Evolutionary conservation across 805 yeast genomes (phyloP).

Genomic region (Ascoidea asiatica): DNA sequence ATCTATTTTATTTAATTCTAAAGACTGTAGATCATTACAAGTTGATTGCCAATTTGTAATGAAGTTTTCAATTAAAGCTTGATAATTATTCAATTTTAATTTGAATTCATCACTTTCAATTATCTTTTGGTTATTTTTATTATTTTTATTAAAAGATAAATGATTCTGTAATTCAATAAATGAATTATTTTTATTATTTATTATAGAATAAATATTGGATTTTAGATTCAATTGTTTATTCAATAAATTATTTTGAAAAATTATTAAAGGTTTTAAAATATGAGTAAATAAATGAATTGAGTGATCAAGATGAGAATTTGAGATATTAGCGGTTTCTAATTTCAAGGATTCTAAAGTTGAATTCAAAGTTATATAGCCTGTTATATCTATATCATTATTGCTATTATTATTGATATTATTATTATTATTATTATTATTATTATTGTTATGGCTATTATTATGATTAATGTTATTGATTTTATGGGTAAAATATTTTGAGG

Average conservation of each 20-base stretch:
- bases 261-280: background rate
- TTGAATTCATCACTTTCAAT: too few relatives aligned
- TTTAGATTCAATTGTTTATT: background rate
- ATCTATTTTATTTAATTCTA: conserved; percentile 64
- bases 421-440: too few relatives aligned
- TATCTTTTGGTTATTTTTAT: too few relatives aligned
- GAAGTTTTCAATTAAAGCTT: background rate
- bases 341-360: background rate
- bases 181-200: too few relatives aligned
- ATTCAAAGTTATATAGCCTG: background rate
- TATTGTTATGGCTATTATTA: too few relatives aligned
- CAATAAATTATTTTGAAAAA: background rate
- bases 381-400: too few relatives aligned
- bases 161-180: background rate
- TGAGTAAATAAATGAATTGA: background rate
- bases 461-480: too few relatives aligned
- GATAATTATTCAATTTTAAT: too few relatives aligned
- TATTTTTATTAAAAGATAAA: too few relatives aligned
- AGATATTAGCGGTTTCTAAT: background rate
- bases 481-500: background rate
- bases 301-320: background rate
- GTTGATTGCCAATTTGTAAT: conserved; percentile 38
- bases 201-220: background rate
- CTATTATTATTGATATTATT: background rate
- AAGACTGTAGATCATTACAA: conserved; percentile 45